phyloP scores from a whole-genome alignment of 148 eudicot species.

The Vaccinium corymbosum region DNA sequence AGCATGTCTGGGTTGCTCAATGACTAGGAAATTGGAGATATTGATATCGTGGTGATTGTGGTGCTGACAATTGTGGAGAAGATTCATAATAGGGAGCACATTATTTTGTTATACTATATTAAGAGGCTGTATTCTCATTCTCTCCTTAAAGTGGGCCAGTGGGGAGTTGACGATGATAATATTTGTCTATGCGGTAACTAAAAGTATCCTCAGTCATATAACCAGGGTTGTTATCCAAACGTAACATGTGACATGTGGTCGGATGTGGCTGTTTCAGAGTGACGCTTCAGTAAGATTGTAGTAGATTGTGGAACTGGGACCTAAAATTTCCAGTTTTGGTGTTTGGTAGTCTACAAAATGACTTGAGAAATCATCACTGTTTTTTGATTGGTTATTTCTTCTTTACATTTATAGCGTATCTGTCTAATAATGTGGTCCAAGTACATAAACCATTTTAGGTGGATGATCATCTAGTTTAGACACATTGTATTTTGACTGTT shows the following conservation, averaged over 20 bases:
- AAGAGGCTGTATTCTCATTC: neutral
- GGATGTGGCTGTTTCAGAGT: neutral
- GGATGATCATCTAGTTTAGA: no score
- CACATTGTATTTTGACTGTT: neutral
- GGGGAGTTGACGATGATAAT: conserved; percentile 1
- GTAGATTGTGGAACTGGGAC: conserved; percentile 1
- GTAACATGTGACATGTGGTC: neutral
- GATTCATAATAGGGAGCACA: neutral
- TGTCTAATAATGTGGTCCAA: neutral
- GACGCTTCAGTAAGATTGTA: neutral
- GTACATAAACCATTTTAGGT: no score
- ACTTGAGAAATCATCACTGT: neutral
- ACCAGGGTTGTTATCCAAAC: neutral
- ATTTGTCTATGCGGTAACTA: neutral
- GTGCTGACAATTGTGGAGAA: neutral
- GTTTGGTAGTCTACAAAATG: neutral
- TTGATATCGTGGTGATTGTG: neutral
- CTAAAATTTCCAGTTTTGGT: neutral
- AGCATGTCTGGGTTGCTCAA: conserved; percentile 1
- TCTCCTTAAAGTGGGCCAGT: neutral
- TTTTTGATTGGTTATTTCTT: neutral
- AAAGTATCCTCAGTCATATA: neutral
- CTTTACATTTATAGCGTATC: neutral
- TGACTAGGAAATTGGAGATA: neutral
- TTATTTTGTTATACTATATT: neutral